phyloP scores from a whole-genome alignment of 768 basidiomycete species.

The Mycena pura region DNA sequence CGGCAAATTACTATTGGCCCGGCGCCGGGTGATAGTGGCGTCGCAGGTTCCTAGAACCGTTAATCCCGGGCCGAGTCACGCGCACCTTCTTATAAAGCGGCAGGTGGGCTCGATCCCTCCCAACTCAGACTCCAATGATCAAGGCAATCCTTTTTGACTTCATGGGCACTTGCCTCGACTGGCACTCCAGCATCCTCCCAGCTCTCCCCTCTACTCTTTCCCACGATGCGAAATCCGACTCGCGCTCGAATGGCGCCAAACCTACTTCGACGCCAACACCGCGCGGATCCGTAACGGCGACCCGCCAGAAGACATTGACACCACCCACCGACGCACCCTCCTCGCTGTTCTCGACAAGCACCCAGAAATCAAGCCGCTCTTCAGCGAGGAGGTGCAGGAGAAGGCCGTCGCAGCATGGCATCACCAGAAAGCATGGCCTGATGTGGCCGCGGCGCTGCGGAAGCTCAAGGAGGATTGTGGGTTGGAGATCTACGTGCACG shows the following conservation, averaged over 20 bases:
- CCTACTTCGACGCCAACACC: constrained; percentile 12
- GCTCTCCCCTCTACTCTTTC: background rate
- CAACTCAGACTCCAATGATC: too few species aligned
- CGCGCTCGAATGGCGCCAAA: constrained; percentile 18
- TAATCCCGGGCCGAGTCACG: too few species aligned
- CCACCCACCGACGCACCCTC: constrained; percentile 4
- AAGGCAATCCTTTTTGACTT: constrained; percentile 16
- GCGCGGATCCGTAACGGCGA: background rate
- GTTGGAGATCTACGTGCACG: constrained; percentile 10
- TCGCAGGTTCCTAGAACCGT: too few species aligned
- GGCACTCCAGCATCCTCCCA: constrained; percentile 11
- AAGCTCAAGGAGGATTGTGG: constrained; percentile 2
- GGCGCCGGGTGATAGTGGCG: too few species aligned
- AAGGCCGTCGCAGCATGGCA: constrained; percentile 6
- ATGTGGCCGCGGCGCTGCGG: constrained; percentile 3
- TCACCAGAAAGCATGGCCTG: constrained; percentile 1
- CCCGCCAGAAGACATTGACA: constrained; percentile 12
- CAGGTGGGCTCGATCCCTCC: too few species aligned
- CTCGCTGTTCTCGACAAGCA: background rate
- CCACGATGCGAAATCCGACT: background rate
- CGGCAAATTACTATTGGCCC: too few species aligned
- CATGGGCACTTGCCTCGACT: constrained; percentile 17
- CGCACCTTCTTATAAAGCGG: too few species aligned
- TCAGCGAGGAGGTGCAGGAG: background rate
- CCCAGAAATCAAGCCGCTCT: constrained; percentile 1